Conservation (phyloP, 208 protist genomes). For the Acanthamoeba divionensis region DNA sequence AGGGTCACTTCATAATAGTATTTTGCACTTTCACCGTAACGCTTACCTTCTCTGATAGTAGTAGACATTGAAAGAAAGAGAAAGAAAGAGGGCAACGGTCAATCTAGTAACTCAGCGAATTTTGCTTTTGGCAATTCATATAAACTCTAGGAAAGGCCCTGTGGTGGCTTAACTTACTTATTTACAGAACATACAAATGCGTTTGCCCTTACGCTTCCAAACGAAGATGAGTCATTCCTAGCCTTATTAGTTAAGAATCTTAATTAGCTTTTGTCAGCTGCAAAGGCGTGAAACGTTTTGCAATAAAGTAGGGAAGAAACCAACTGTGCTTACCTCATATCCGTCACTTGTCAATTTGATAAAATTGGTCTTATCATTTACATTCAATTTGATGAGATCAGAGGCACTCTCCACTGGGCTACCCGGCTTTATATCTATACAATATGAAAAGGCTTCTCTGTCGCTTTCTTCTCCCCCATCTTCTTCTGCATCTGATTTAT, state of each 20-base stretch:
- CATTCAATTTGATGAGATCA: too few species aligned
- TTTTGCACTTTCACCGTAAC: neutral
- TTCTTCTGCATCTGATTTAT: too few species aligned
- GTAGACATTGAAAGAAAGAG: too few species aligned
- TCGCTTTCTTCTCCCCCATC: neutral
- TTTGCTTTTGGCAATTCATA: neutral
- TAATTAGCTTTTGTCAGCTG: neutral
- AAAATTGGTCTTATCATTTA: neutral
- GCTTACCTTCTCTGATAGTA: neutral
- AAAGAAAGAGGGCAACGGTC: too few species aligned
- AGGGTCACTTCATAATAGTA: slow-evolving; percentile 36
- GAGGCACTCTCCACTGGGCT: too few species aligned
- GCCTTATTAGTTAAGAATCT: too few species aligned
- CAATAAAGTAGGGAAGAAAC: too few species aligned
- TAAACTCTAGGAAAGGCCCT: neutral
- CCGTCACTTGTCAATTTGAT: neutral
- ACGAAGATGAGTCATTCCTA: slow-evolving; percentile 1
- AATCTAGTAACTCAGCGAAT: neutral
- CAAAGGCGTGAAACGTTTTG: neutral
- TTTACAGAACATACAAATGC: neutral
- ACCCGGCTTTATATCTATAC: too few species aligned
- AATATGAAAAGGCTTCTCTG: too few species aligned
- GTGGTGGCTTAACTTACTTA: neutral
- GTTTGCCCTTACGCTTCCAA: slow-evolving; percentile 25
- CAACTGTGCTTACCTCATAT: neutral